Conservation (phyloP, 106 monocot genomes). For the Dioscorea dumetorum region DNA sequence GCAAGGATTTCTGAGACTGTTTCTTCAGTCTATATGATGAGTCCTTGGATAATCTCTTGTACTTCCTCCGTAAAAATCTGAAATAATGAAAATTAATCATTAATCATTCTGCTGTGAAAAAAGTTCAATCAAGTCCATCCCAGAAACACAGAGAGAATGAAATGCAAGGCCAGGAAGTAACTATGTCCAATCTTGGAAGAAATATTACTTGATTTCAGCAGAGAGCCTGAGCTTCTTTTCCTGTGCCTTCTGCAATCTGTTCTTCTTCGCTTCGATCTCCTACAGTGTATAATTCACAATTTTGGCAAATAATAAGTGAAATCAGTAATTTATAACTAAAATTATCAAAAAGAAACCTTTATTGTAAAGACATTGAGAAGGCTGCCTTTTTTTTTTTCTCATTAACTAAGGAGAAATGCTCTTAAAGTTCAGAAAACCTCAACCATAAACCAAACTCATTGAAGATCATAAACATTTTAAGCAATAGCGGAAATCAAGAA, state of each 20-base stretch:
- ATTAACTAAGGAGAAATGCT: no score
- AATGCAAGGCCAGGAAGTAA: not conserved
- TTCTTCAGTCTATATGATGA: slow-evolving; percentile 24
- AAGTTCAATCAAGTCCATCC: not conserved
- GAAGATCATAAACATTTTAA: no score
- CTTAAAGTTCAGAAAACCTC: no score
- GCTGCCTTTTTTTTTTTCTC: no score
- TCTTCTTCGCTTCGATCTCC: slow-evolving; percentile 43
- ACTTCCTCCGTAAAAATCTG: slow-evolving; percentile 56
- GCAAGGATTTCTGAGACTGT: slow-evolving; percentile 7
- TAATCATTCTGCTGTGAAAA: no score
- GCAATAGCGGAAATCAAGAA: no score
- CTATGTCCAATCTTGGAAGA: not conserved
- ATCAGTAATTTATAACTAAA: no score
- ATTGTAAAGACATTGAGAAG: no score
- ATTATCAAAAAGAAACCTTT: no score
- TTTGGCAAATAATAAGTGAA: no score
- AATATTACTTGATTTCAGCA: slow-evolving; percentile 41
- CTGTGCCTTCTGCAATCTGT: slow-evolving; percentile 21
- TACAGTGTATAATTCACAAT: not conserved
- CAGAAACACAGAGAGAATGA: not conserved
- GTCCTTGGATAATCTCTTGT: slow-evolving; percentile 23
- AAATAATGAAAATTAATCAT: not conserved
- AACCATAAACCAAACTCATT: no score
- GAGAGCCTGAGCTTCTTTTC: slow-evolving; percentile 30